These are phyloP conservation scores for Neonectria coccinea DNA, from an alignment of 2,329 filamentous ascomycete species.

Conservation along the genomic window DNA sequence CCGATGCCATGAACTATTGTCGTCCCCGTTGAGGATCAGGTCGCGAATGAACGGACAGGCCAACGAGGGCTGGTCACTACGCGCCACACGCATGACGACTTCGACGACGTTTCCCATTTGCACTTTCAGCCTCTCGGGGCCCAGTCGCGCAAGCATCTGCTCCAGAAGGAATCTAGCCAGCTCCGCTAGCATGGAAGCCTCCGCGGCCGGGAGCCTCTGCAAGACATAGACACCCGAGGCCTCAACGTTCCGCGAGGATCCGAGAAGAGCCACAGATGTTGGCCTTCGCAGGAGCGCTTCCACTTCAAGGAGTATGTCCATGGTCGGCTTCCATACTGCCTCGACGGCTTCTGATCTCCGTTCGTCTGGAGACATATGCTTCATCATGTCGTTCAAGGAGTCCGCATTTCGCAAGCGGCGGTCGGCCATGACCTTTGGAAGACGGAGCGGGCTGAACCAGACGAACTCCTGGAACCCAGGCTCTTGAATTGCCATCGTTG, in stretches of 20 bases:
- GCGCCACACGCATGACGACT: slow-evolving; percentile 40
- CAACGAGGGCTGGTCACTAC: slow-evolving; percentile 46
- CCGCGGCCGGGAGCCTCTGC: slow-evolving; percentile 10
- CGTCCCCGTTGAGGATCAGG: slow-evolving; percentile 46
- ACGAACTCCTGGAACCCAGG: slow-evolving; percentile 26
- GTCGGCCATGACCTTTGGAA: slow-evolving; percentile 17
- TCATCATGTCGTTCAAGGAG: slow-evolving; percentile 16
- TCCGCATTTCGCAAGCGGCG: slow-evolving; percentile 18
- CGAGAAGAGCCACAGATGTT: slow-evolving; percentile 12
- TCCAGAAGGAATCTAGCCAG: slow-evolving; percentile 37
- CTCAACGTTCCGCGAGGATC: background rate
- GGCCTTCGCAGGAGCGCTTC: slow-evolving; percentile 36
- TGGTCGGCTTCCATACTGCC: slow-evolving; percentile 49
- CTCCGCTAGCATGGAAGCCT: slow-evolving; percentile 28
- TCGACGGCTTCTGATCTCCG: slow-evolving; percentile 19
- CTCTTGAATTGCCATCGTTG: slow-evolving; percentile 22
- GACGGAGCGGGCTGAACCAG: slow-evolving; percentile 25
- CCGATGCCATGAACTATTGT: slow-evolving; percentile 50
- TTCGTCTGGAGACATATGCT: slow-evolving; percentile 6
- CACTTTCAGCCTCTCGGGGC: slow-evolving; percentile 21
- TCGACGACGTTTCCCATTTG: slow-evolving; percentile 31
- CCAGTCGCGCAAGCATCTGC: slow-evolving; percentile 32
- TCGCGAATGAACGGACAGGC: slow-evolving; percentile 48
- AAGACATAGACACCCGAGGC: slow-evolving; percentile 32
- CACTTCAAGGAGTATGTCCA: slow-evolving; percentile 42